Evolutionary conservation across 257 asterid genomes (phyloP), one percentile per base, ranked within the genome.

Genomic region (Fraxinus cuspidata): DNA sequence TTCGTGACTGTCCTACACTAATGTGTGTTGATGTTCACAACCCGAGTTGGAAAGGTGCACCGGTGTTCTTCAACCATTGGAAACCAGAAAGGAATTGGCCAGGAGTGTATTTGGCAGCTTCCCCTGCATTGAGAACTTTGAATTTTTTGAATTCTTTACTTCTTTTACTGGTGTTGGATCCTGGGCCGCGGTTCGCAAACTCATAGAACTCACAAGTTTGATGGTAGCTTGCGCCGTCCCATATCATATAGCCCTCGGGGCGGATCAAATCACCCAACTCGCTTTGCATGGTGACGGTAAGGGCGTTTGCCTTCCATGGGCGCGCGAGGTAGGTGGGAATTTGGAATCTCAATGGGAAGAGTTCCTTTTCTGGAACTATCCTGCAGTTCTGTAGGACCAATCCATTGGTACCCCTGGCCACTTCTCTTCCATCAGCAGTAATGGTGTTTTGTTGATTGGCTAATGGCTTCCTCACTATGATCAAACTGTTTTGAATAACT

Each of bases 381-480:
- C 73, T 76, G 84, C 96, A 89, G 83, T 88, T 87, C 58, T 93
- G 98, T 67, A 93, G 51, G 7, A 92, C 92, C 51, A 91, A 29
- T 0, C 97, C 96, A 38, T 79, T 71, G 40, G 80, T 86, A 4
- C 84, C 86, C 3, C 34, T 74, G 0, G 1, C 2, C 7, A 81
- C n/a, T 31, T 83, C 85, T 60, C 71, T 86, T 4, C 98, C 98
- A 49, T 93, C 97, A 3, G 97, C 96, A 0, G 94, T 93, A 3
- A 92, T 78, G 0, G 91, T 84, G 91, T 87, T 92, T 71, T 74
- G 56, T 70, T 91, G 98, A 37, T 68, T 37, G 0, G 85, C 79
- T 15, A 74, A 2, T 0, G 95, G 90, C 21, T 42, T 83, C 44
- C 96, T 74, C 15, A 85, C 89, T n/a, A n/a, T n/a, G n/a, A n/a